phyloP scores from a whole-genome alignment of 305 asterid species.

The Coffea humblotiana region DNA sequence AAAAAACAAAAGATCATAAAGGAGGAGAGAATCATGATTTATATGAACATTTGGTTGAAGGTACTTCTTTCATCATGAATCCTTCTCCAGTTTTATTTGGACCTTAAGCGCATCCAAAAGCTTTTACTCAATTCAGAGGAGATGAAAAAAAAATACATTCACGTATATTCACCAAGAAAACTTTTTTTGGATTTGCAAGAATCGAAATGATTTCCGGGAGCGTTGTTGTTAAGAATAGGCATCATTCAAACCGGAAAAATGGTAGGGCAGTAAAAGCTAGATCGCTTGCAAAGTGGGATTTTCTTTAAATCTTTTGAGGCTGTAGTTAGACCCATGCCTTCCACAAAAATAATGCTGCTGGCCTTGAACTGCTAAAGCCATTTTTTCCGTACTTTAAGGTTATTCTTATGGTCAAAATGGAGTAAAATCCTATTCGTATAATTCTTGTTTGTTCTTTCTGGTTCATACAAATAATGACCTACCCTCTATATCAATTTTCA shows the following conservation, averaged over 20 bases:
- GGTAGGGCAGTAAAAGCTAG: conserved; percentile 45
- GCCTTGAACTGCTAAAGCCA: conserved; percentile 36
- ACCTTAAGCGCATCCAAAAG: not conserved
- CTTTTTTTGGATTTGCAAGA: conserved; percentile 36
- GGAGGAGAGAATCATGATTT: conserved; percentile 11
- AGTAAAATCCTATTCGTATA: too few species aligned
- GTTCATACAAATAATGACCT: too few species aligned
- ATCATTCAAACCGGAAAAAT: conserved; percentile 36
- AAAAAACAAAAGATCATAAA: conserved; percentile 6
- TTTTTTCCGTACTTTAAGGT: conserved; percentile 42
- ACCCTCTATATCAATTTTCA: too few species aligned
- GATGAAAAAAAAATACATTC: not conserved
- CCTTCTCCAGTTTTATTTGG: conserved; percentile 7
- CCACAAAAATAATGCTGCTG: conserved; percentile 36
- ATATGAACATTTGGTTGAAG: conserved; percentile 5
- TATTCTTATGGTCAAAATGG: not conserved
- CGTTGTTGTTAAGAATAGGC: conserved; percentile 33
- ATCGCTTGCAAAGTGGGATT: conserved; percentile 35
- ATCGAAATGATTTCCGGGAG: conserved; percentile 53
- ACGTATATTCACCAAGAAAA: conserved; percentile 23
- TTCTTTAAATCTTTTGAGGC: conserved; percentile 35
- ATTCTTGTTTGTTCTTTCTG: too few species aligned
- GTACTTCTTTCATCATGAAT: conserved; percentile 30
- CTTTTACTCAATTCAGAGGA: not conserved
- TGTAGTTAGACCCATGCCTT: conserved; percentile 30